Percentiles rank a stretch among this genome's conserved stretches.
These are phyloP conservation scores for Paraphoma chrysanthemicola DNA, from an alignment of 2,329 filamentous ascomycete species.

Conservation along the genomic window DNA sequence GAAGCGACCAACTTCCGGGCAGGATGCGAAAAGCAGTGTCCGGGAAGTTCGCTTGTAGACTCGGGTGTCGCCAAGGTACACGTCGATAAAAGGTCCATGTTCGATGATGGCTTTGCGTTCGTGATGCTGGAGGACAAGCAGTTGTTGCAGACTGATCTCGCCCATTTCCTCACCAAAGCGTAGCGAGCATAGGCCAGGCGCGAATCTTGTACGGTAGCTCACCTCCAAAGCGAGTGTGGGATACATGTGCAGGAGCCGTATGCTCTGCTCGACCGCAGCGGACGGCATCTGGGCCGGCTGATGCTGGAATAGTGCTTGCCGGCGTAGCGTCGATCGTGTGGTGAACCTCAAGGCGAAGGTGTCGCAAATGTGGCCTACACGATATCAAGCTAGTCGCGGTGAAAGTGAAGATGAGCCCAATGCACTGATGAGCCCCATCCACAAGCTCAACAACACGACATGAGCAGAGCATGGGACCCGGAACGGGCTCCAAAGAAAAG, in stretches of 20 bases:
- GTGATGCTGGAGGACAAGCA: background rate
- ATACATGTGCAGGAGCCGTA: background rate
- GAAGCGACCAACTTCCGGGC: too few relatives aligned
- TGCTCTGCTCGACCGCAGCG: background rate
- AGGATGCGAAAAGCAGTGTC: background rate
- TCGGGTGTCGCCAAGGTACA: slow-evolving; percentile 8
- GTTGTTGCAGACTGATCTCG: background rate
- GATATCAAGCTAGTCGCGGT: background rate
- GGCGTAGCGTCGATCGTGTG: background rate
- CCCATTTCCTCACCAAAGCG: background rate
- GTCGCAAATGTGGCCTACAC: background rate
- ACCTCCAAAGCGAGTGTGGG: background rate
- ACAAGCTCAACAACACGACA: background rate
- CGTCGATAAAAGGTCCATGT: slow-evolving; percentile 9
- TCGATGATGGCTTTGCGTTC: background rate
- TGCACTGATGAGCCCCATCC: background rate
- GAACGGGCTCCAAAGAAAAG: too few relatives aligned
- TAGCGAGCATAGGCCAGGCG: background rate
- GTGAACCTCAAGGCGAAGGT: background rate
- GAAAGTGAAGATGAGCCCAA: background rate
- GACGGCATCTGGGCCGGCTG: background rate
- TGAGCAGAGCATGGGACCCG: background rate
- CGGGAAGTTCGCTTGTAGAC: slow-evolving; percentile 11
- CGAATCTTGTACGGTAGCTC: background rate
- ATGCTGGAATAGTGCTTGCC: background rate